A percentile compares a stretch with the other conserved stretches of the same genome.
phyloP scores from a whole-genome alignment of 1,139 yeast genomes.

The Hanseniaspora sp. region DNA sequence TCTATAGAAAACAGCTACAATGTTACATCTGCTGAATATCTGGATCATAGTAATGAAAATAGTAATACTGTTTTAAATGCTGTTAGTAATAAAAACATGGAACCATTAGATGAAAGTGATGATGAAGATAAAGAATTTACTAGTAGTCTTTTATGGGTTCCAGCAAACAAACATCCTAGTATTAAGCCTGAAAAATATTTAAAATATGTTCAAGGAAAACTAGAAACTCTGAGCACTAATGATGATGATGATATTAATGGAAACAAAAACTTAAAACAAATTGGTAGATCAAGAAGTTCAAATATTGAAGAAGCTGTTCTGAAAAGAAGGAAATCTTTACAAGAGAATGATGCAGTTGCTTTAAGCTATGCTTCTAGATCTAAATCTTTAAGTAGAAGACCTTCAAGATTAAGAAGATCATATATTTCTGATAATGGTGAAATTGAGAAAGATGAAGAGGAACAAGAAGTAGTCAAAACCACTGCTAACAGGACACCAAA shows the following conservation, averaged over 20 bases:
- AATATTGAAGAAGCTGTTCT: background rate
- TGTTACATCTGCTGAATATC: constrained; percentile 6
- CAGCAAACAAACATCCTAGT: constrained; percentile 87
- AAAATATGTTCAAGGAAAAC: constrained; percentile 66
- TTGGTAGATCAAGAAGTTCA: constrained; percentile 13
- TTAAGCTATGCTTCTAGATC: constrained; percentile 3
- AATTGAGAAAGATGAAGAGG: background rate
- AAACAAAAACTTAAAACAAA: background rate
- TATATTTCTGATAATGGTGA: constrained; percentile 19
- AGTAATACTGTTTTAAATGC: background rate
- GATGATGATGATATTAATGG: constrained; percentile 12
- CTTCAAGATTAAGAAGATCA: constrained; percentile 28
- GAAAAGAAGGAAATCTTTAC: background rate
- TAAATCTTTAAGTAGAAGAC: constrained; percentile 22
- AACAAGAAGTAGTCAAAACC: background rate
- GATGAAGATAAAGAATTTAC: constrained; percentile 18
- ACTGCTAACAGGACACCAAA: background rate
- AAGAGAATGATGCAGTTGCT: background rate
- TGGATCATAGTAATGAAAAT: background rate
- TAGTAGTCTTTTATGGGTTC: constrained; percentile 68
- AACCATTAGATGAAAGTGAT: background rate
- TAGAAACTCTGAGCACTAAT: constrained; percentile 48
- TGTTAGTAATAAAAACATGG: background rate
- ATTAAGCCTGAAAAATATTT: constrained; percentile 86
- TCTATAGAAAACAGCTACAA: constrained; percentile 10